Percentiles rank a stretch among this genome's conserved stretches.
Conservation (phyloP, 2,329 filamentous ascomycete genomes). For the Meredithiella fracta region DNA sequence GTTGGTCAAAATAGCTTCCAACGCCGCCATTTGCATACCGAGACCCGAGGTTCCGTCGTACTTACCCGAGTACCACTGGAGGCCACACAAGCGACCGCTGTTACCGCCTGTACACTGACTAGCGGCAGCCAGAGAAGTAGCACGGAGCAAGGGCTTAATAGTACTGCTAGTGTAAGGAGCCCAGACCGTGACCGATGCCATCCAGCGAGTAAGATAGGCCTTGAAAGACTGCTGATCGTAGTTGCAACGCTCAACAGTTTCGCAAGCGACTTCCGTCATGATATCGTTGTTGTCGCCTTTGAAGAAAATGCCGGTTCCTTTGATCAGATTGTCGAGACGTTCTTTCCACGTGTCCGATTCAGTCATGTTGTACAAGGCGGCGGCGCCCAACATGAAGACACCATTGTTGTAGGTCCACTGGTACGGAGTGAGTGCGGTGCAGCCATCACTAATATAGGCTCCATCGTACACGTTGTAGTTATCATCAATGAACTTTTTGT, state of each 20-base stretch:
- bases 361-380: conserved; percentile 52
- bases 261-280: conserved; percentile 51
- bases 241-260: conserved; percentile 43
- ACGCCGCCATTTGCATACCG: conserved; percentile 54
- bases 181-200: conserved; percentile 46
- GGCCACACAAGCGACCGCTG: conserved; percentile 41
- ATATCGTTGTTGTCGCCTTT: conserved; percentile 33
- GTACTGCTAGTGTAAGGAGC: conserved; percentile 39
- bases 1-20: conserved; percentile 48
- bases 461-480: conserved; percentile 49
- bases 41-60: conserved; percentile 47
- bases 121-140: conserved; percentile 41
- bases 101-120: conserved; percentile 40
- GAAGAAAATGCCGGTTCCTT: conserved; percentile 39
- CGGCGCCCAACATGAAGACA: conserved; percentile 46
- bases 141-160: conserved; percentile 36
- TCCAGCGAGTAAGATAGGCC: conserved; percentile 44
- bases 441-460: conserved; percentile 38
- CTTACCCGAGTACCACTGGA: conserved; percentile 37
- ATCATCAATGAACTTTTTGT: conserved; percentile 40
- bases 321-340: conserved; percentile 39
- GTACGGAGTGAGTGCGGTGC: conserved; percentile 39
- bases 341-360: conserved; percentile 37
- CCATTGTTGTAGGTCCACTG: conserved; percentile 58
- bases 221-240: conserved; percentile 48